Evolutionary conservation across 148 eudicot species (phyloP), one percentile per base, ranked within the genome.

Genomic region (Spergularia bocconei): DNA sequence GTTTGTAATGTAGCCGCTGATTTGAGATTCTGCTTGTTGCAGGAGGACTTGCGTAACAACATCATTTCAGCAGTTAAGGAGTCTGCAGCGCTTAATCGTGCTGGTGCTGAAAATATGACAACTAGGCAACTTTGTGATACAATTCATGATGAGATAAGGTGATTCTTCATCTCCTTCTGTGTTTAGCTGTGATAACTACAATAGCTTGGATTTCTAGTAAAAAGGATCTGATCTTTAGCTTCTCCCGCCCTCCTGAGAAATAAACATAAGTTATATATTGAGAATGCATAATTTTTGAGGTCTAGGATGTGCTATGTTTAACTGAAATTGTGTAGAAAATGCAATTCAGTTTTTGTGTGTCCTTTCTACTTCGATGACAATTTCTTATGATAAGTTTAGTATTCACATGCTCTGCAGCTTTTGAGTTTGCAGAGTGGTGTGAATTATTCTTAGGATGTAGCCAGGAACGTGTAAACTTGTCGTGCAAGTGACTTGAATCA

Each of bases 91-190:
- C 88, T 94, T 64, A 88, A 86, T 78, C 85, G 85, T 81, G 82
- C 91, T 36, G 91, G 90, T 73, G 89, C 87, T 13, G 96, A 88
- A 77, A 88, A 76, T 77, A 80, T 91, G 93, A 91, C 89, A 77
- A 88, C 87, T 16, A 86, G 91, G 44, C 88, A 91, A 76, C 91
- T 94, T 36, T 85, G 91, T 80, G 98, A 94, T 82, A 89, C 95
- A 60, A 88, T 94, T 78, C 91, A 94, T 81, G 86, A 84, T 70
- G 98, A 94, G 79, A 83, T 94, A 72, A 85, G 93, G 98, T 93
- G 73, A 69, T 89, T 86, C 60, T 33, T 19, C 44, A 13, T 48
- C n/a, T 58, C 8, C 21, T 1, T 47, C 21, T 21, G 13, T 3
- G 16, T 4, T 75, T 13, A 8, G 36, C 9, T 19, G 4, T 61